Evolutionary conservation across 192 early-diverging fungal genomes (phyloP), one percentile per base, ranked within the genome.

Genomic region (Gigaspora rosea): DNA sequence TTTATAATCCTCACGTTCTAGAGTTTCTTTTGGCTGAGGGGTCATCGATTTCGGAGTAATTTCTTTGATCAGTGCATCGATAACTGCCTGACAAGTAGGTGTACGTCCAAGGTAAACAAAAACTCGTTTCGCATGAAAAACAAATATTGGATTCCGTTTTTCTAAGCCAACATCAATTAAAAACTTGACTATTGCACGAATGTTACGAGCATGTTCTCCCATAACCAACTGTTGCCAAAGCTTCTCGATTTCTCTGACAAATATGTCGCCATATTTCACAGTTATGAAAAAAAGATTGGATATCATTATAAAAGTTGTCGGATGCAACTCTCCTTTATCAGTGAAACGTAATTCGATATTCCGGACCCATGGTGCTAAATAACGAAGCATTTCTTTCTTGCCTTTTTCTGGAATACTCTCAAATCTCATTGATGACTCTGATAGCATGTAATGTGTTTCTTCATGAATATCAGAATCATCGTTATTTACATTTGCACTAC

Each of bases 241-340:
- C 13, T 86, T 82, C 69, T 94, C 93, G 4, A 95, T 82, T 78
- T 96, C 95, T 35, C 87, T 82, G 27, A 93, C 84, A 80, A 89
- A 92, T 8, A 90, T 84, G 76, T 95, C 93, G 32, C 92, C 93
- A 79, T 91, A 94, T 65, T 89, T 91, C 54, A 94, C 85, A 9
- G 93, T 96, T 33, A 96, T 84, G 75, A 92, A 95, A 69, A 94
- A 93, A 1, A 96, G 72, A 78, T 94, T 93, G 11, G 88, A 90
- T 18, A 95, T 80, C 10, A 96, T 81, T 54, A 86, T 88, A 75
- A 80, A 87, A 2, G 85, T 87, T 16, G 85, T 86, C 51, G 75
- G 74, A 36, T 76, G 82, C 12, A 89, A 78, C 62, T 86, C 86
- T 2, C 79, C 78, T 16, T 86, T 81, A 49, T 81, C 82, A 8